These are phyloP conservation scores for Cenchrus americanus DNA, from an alignment of 176 grass and related monocot genomes.

Conservation along the genomic window DNA sequence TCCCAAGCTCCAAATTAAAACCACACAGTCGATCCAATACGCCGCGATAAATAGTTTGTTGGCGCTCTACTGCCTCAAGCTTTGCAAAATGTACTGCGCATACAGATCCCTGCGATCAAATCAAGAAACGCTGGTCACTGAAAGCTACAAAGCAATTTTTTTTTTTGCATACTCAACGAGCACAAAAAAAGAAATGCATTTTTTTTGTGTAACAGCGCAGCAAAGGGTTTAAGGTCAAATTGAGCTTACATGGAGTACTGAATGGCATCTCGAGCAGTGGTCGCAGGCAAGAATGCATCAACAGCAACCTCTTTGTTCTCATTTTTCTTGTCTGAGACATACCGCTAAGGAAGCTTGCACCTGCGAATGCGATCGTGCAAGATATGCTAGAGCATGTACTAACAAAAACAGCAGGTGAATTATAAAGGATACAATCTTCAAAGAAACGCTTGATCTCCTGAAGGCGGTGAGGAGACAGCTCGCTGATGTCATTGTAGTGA, in stretches of 20 bases:
- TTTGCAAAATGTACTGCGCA: constrained; percentile 62
- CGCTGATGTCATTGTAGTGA: constrained; percentile 65
- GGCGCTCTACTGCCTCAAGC: constrained; percentile 51
- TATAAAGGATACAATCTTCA: constrained; percentile 66
- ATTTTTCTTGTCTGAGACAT: constrained; percentile 66
- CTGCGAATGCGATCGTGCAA: background rate
- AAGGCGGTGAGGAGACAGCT: constrained; percentile 65
- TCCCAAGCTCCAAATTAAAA: background rate
- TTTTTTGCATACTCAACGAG: background rate
- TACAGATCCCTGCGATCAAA: constrained; percentile 57
- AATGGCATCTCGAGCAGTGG: constrained; percentile 61
- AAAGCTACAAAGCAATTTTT: background rate
- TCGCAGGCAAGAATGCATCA: constrained; percentile 63
- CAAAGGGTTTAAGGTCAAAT: background rate
- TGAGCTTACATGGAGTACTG: constrained; percentile 69
- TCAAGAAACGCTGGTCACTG: background rate
- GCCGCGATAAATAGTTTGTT: background rate
- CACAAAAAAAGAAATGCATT: background rate
- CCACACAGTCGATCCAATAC: background rate
- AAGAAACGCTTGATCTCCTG: constrained; percentile 72
- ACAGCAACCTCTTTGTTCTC: constrained; percentile 76
- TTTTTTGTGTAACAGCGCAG: background rate
- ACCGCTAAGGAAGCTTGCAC: constrained; percentile 42
- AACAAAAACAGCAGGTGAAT: background rate
- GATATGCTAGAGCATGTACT: constrained; percentile 7